Evolutionary conservation across 352 stramenopile genomes (phyloP).

Genomic region (Pythium diclinum): DNA sequence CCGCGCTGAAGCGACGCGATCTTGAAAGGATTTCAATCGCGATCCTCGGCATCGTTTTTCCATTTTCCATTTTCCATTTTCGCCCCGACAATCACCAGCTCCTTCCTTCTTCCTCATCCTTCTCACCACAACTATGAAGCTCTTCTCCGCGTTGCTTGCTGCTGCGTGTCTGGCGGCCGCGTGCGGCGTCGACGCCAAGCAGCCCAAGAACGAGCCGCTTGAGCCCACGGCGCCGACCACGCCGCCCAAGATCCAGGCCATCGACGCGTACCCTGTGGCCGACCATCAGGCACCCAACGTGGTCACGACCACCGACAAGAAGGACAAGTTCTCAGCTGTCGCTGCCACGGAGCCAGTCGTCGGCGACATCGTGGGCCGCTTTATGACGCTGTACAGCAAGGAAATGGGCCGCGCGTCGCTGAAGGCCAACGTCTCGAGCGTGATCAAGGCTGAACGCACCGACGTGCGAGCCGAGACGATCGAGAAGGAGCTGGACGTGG

Average conservation of each 20-base stretch:
- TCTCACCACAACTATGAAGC: constrained; percentile 6
- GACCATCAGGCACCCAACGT: not conserved
- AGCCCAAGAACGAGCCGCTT: constrained; percentile 18
- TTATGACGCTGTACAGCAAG: constrained; percentile 49
- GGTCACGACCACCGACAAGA: not conserved
- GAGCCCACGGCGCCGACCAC: not conserved
- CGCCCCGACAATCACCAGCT: not conserved
- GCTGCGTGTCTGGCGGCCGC: not conserved
- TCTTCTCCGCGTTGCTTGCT: not conserved
- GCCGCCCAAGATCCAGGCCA: not conserved
- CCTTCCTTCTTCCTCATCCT: not conserved
- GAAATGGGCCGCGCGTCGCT: constrained; percentile 46
- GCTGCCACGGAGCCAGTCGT: constrained; percentile 28
- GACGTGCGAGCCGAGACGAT: constrained; percentile 35
- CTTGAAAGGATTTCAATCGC: constrained; percentile 23
- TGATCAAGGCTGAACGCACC: constrained; percentile 55
- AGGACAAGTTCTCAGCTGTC: constrained; percentile 26
- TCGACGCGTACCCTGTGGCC: not conserved
- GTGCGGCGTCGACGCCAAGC: not conserved
- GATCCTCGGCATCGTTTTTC: constrained; percentile 10
- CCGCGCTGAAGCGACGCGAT: constrained; percentile 28
- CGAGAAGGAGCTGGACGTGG: constrained; percentile 35
- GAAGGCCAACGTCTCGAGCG: constrained; percentile 37
- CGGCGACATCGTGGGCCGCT: constrained; percentile 38
- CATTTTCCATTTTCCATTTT: constrained; percentile 16